phyloP scores from a whole-genome alignment of 2,329 filamentous ascomycete genomes.

The Eutypella sp. region DNA sequence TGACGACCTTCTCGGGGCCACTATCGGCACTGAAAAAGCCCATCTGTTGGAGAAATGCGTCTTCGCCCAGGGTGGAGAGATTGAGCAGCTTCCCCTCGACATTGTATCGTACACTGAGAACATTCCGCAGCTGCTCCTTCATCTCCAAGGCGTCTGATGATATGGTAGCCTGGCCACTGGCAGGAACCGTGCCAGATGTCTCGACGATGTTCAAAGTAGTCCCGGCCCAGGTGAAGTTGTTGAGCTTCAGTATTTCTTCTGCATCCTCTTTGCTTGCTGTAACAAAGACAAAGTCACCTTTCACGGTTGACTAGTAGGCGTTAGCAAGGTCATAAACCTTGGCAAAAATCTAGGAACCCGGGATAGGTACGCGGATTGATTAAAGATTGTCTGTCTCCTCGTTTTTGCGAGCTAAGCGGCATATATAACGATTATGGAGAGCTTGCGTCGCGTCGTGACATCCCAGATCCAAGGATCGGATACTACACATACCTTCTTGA shows the following conservation, averaged over 20 bases:
- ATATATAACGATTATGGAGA: conserved; percentile 35
- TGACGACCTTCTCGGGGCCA: conserved; percentile 83
- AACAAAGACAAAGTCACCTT: conserved; percentile 65
- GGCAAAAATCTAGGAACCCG: conserved; percentile 30
- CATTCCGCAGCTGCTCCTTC: conserved; percentile 62
- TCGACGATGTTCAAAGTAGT: conserved; percentile 52
- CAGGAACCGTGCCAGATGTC: conserved; percentile 37
- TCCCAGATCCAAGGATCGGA: conserved; percentile 39
- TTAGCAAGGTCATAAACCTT: conserved; percentile 59
- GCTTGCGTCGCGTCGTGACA: conserved; percentile 33
- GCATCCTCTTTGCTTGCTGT: conserved; percentile 61
- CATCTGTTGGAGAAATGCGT: conserved; percentile 65
- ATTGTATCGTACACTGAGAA: conserved; percentile 73
- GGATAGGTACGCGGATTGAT: conserved; percentile 32
- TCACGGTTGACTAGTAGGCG: conserved; percentile 62
- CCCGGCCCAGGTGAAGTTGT: conserved; percentile 65
- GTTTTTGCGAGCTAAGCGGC: conserved; percentile 33
- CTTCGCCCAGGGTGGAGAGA: conserved; percentile 70
- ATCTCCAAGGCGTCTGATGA: conserved; percentile 53
- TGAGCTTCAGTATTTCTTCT: conserved; percentile 60
- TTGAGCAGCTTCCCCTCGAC: conserved; percentile 69
- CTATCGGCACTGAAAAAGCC: conserved; percentile 70
- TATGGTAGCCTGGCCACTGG: conserved; percentile 33
- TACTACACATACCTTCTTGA: conserved; percentile 70
- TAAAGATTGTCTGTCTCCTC: conserved; percentile 31